A percentile compares a stretch with the other conserved stretches of the same genome.
Evolutionary conservation across 2,329 filamentous ascomycete genomes (phyloP).

Genomic region (Cercospora zeina): DNA sequence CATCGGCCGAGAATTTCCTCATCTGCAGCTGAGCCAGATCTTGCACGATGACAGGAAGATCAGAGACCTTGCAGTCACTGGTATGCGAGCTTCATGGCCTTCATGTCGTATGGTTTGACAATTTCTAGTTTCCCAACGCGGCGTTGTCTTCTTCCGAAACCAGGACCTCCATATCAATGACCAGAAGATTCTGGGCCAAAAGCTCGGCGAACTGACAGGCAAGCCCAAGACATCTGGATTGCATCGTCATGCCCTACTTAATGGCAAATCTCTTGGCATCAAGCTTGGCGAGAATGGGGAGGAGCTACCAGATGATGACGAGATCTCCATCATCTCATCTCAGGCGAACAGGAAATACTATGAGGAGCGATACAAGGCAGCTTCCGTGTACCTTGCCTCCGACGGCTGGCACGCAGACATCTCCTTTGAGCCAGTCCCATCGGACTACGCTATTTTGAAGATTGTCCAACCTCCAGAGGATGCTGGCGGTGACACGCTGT

Average conservation of each 20-base stretch:
- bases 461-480: conserved; percentile 58
- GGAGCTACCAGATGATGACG: conserved; percentile 54
- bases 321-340: conserved; percentile 66
- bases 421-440: conserved; percentile 63
- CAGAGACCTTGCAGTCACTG: conserved; percentile 56
- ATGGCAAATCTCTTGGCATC: conserved; percentile 17
- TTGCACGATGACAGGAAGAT: conserved; percentile 43
- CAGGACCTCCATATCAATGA: conserved; percentile 59
- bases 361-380: conserved; percentile 22
- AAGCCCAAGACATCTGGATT: conserved; percentile 59
- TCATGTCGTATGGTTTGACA: conserved; percentile 3
- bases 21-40: conserved; percentile 41
- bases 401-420: conserved; percentile 52
- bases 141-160: conserved; percentile 67
- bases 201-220: conserved; percentile 60
- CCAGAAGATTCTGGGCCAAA: conserved; percentile 63
- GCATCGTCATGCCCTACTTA: conserved; percentile 53
- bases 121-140: conserved; percentile 62
- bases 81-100: conserved; percentile 43
- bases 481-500: conserved; percentile 59
- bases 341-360: conserved; percentile 48
- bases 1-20: conserved; percentile 53
- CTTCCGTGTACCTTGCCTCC: conserved; percentile 16
- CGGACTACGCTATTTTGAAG: conserved; percentile 64
- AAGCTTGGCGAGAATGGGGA: conserved; percentile 58